phyloP scores from a whole-genome alignment of 768 basidiomycete species.

The Trametes cubensis region DNA sequence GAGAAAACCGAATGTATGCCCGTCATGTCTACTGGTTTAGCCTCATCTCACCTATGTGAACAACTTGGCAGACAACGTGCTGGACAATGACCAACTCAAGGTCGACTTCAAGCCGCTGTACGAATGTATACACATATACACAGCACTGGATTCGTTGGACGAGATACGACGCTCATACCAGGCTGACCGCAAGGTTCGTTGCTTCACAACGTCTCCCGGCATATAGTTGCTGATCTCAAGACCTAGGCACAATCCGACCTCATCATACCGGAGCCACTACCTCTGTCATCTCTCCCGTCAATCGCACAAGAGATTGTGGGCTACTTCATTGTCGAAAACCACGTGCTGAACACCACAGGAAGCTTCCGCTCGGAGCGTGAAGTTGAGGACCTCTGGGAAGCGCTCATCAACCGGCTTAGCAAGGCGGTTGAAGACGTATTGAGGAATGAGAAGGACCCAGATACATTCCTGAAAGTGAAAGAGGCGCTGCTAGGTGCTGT shows the following conservation, averaged over 20 bases:
- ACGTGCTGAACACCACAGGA: conserved; percentile 87
- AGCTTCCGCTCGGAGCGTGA: conserved; percentile 89
- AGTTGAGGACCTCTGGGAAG: conserved; percentile 95
- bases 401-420: conserved; percentile 73
- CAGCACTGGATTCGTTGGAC: conserved; percentile 85
- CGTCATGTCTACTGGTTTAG: background rate
- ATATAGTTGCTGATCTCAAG: background rate
- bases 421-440: conserved; percentile 75
- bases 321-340: conserved; percentile 95
- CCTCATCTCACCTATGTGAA: background rate
- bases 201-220: background rate
- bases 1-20: conserved; percentile 92
- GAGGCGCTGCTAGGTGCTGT: conserved; percentile 84
- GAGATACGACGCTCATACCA: conserved; percentile 93
- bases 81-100: conserved; percentile 85
- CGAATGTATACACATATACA: conserved; percentile 97
- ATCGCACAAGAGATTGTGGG: conserved; percentile 94
- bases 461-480: conserved; percentile 80
- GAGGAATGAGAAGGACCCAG: conserved; percentile 73
- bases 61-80: conserved; percentile 67
- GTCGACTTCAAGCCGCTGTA: conserved; percentile 96
- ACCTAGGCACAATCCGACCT: conserved; percentile 92
- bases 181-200: conserved; percentile 86
- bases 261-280: conserved; percentile 79
- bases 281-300: conserved; percentile 65